Evolutionary conservation across 192 early-diverging fungal species (phyloP), one percentile per base, ranked within the genome.

Genomic region (Mortierella antarctica): DNA sequence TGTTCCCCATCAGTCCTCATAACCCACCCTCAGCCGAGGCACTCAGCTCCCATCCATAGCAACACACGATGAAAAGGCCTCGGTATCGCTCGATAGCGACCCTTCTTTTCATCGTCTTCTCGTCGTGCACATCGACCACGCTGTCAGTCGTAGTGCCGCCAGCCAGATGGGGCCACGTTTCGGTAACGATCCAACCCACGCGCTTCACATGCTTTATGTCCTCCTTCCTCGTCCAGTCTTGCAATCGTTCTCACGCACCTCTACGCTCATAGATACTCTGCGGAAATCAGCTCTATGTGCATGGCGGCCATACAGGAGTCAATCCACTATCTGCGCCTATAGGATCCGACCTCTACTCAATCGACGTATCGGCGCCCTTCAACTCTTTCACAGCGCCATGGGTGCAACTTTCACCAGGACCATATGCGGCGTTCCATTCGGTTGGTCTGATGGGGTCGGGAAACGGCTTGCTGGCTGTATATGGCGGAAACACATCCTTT

Each of bases 401-500:
- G 75, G 69, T 55, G 17, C 68, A 70, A 18, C 77, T 80, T 47
- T 62, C 70, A 17, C 65, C 77, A 41, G 77, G 70, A 20, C 70
- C 77, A 9, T 80, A 80, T 40, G 70, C 77, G 18, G 44, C 77
- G 12, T 80, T 63, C 57, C 77, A 80, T 55, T 53, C 77, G 1
- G 65, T 51, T 11, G 59, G 64, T 8, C 65, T 72, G 17, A 14
- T 62, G 2, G 77, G 77, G 15, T 20, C 69, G 14, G 55, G 48
- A 17, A 80, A 80, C 31, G 63, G 44, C 17, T 47, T 72, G 14
- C 18, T 80, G n/a, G 77, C 69, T 12, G 44, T 80, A 20, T 80
- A 63, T 63, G 77, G 77, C 49, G 77, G 77, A 45, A 80, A 80
- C 46, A 68, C 77, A 1, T 72, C 77, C 13, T 80, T 80, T 42